Base-by-base conservation (phyloP, 345 rosid species). In the Eucalyptus tenuipes region DNA sequence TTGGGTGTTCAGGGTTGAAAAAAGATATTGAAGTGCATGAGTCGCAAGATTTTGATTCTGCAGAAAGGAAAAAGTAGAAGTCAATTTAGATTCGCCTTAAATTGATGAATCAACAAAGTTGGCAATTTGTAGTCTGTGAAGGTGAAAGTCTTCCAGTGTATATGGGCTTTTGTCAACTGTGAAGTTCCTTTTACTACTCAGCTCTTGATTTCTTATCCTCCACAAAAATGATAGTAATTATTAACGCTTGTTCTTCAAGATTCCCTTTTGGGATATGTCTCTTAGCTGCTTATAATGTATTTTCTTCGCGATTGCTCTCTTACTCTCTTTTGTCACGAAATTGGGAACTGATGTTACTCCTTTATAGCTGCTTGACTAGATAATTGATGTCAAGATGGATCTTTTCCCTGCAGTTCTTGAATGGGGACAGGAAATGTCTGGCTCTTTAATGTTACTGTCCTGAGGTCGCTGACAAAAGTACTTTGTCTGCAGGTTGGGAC, bases 401-500 rank as follows among this genome's bases (percentile, higher is more conserved):
- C 5, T 75, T 40, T 75, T 15, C 29, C 3, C 27, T 75, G 84
- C 44, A 10, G 84, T 75, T 75, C 84, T 75, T 11, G 84, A 42
- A 40, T 40, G 84, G 84, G 47, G 47, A 6, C 84, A 40, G 15
- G 45, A 47, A 75, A 40, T 75, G 45, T 57, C 42, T 75, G 84
- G 29, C 47, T 75, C 47, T 75, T 40, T 33, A 15, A 80, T 47
- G 49, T 81, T 45, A 25, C 55, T 61, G 10, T 45, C 42, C 49
- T 40, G 47, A 20, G 47, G 47, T 20, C 5, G 8, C 7, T 75
- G 84, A 40, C 29, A 6, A 20, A 17, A 47, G 42, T 12, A 57
- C 33, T 50, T 16, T 91, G 85, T 33, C 85, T 89, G 82, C 90
- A 94, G 95, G 79, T 85, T 93, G 90, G 92, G 91, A 47, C 87